Percentiles rank a stretch among this genome's conserved stretches.
Conservation (phyloP, 2,329 filamentous ascomycete genomes). For the Coniochaeta sp. region DNA sequence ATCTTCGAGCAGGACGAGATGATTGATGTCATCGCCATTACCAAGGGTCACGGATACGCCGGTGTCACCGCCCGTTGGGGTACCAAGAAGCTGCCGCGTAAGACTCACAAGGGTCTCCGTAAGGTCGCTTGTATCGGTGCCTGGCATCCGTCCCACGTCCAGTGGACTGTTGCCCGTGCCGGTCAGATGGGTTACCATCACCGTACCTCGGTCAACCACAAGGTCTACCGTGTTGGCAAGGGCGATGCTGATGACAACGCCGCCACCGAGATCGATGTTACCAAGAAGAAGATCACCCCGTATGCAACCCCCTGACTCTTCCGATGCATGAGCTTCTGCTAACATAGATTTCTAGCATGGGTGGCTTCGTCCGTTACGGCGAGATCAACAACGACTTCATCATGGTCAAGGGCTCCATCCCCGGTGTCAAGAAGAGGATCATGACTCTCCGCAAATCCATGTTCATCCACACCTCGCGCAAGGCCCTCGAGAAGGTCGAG, state of each 20-base stretch:
- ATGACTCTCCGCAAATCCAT: constrained; percentile 99
- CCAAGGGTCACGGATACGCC: constrained; percentile 98
- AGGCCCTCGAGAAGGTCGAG: constrained; percentile 96
- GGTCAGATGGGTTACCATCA: constrained; percentile 99
- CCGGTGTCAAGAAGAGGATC: constrained; percentile 98
- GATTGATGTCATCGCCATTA: constrained; percentile 98
- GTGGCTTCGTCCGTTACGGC: constrained; percentile 99
- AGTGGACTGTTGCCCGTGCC: constrained; percentile 99
- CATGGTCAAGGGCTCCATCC: constrained; percentile 95
- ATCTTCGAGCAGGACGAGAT: constrained; percentile 99
- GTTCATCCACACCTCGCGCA: constrained; percentile 93
- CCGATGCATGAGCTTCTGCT: constrained; percentile 15
- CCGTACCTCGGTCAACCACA: constrained; percentile 99
- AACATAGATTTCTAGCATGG: constrained; percentile 60
- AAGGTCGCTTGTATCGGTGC: constrained; percentile 99
- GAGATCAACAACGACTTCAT: constrained; percentile 98
- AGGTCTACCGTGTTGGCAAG: constrained; percentile 98
- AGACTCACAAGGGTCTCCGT: constrained; percentile 99
- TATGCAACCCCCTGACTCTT: constrained; percentile 50
- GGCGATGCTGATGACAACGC: constrained; percentile 84
- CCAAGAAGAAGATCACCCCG: constrained; percentile 99
- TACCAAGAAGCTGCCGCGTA: constrained; percentile 99
- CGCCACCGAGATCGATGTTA: constrained; percentile 90
- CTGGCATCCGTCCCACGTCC: constrained; percentile 99
- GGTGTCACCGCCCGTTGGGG: constrained; percentile 98